Base-by-base conservation (phyloP, 2,329 filamentous ascomycete genomes). In the Escovopsis sp. region DNA sequence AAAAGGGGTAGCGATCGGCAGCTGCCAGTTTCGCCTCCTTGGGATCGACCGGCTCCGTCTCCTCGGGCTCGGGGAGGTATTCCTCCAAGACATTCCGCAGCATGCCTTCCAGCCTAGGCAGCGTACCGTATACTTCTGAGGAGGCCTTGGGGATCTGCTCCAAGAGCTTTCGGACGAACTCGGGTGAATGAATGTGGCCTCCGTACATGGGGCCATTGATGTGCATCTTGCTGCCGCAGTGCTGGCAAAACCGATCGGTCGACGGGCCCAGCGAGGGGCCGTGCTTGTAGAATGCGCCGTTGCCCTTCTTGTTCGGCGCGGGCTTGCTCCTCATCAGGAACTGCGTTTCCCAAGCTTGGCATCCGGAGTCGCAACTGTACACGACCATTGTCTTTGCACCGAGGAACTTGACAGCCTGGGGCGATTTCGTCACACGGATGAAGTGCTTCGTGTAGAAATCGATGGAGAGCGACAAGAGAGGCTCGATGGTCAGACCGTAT, bases 401-500 rank as follows among this genome's bases (percentile, higher is more conserved):
- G 15, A 87, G 70, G 48, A 93, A 88, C 59, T 96, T 98, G 56
- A 95, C 88, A 42, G 86, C 80, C 4, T 80, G 80, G 0, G 87
- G 84, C 4, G 84, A 86, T 50, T 78, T 84, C 45, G 75, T 72
- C 31, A 98, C 73, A 15, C 81, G 77, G 37, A 98, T 80, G 56
- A 96, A 98, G 2, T 95, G 71, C 37, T 93, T 78, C 15, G 81
- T 79, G 57, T 98, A 98, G 59, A 93, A 98, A 60, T 98, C 91
- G 47, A 96, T 94, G 3, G 86, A 95, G 1, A 98, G 72, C 6
- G 86, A 94, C 10, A 98, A 72, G 4, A 95, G 71, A 1, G 91
- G 91, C 59, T 96, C 88, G 44, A 96, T 86, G 0, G 84, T 71
- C 35, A 95, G 67, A 1, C 91, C 89, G 51, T 98, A 93, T 47